Evolutionary conservation across 2,329 filamentous ascomycete genomes (phyloP).

Genomic region (Ciborinia camelliae): DNA sequence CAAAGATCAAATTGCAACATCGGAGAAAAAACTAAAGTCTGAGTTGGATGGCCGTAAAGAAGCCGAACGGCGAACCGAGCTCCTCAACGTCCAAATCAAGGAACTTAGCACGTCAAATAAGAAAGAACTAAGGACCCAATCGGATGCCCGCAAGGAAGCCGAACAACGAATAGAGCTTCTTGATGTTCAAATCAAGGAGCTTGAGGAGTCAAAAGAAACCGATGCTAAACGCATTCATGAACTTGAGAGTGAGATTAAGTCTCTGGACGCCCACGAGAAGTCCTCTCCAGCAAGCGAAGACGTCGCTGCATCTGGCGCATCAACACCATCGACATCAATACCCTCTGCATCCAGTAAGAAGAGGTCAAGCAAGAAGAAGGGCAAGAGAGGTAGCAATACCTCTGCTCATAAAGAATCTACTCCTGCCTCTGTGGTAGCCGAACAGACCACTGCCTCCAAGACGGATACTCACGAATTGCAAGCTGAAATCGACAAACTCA

Average conservation of each 20-base stretch:
- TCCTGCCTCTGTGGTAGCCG: slow-evolving; percentile 23
- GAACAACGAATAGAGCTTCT: slow-evolving; percentile 26
- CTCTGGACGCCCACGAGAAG: slow-evolving; percentile 24
- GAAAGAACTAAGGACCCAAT: slow-evolving; percentile 24
- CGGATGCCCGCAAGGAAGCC: slow-evolving; percentile 25
- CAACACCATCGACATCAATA: slow-evolving; percentile 41
- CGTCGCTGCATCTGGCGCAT: slow-evolving; percentile 36
- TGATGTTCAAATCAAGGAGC: slow-evolving; percentile 29
- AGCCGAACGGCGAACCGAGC: slow-evolving; percentile 24
- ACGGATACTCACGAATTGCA: slow-evolving; percentile 26
- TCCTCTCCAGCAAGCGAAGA: slow-evolving; percentile 20
- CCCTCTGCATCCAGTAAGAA: slow-evolving; percentile 58
- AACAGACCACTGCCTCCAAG: slow-evolving; percentile 22
- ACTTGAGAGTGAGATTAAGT: slow-evolving; percentile 27
- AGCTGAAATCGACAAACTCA: slow-evolving; percentile 34
- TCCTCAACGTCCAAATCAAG: slow-evolving; percentile 30
- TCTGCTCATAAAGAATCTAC: slow-evolving; percentile 32
- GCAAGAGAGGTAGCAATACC: slow-evolving; percentile 61
- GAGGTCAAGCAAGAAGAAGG: slow-evolving; percentile 65
- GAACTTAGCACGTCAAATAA: slow-evolving; percentile 26
- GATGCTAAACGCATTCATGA: slow-evolving; percentile 31
- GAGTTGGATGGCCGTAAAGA: slow-evolving; percentile 27
- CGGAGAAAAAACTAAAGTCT: slow-evolving; percentile 23
- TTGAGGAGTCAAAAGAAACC: slow-evolving; percentile 25
- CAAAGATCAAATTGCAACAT: slow-evolving; percentile 22